Percentiles rank a stretch among this genome's conserved stretches.
These are phyloP conservation scores for Blastobotrys serpentis DNA, from an alignment of 1,139 yeast species.

Conservation along the genomic window DNA sequence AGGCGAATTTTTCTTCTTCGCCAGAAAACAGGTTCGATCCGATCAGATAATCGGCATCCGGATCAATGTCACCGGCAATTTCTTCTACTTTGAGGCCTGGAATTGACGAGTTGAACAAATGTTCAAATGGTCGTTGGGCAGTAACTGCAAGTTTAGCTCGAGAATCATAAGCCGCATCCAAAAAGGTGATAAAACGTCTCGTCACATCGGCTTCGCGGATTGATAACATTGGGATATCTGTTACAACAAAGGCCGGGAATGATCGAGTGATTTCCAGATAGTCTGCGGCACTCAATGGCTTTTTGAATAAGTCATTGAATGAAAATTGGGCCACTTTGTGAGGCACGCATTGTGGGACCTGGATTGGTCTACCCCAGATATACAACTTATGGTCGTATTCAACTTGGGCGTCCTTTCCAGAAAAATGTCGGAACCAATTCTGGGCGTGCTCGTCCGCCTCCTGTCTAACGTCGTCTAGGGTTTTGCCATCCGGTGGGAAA, in stretches of 20 bases:
- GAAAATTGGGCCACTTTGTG: conserved; percentile 87
- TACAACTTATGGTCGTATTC: conserved; percentile 44
- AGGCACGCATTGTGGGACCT: conserved; percentile 72
- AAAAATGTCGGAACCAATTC: conserved; percentile 77
- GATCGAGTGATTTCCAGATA: conserved; percentile 78
- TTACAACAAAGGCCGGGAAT: conserved; percentile 74
- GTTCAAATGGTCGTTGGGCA: conserved; percentile 78
- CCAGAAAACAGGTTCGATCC: conserved; percentile 78
- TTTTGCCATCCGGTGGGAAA: conserved; percentile 48
- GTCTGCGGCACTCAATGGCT: conserved; percentile 93
- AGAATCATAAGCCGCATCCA: conserved; percentile 93
- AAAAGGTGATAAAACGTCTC: conserved; percentile 84
- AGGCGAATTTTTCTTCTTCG: conserved; percentile 95
- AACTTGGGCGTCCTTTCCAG: conserved; percentile 48
- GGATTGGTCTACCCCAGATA: conserved; percentile 86
- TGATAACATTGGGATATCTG: conserved; percentile 87
- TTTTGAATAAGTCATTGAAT: conserved; percentile 80
- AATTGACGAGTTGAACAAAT: conserved; percentile 71
- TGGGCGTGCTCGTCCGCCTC: conserved; percentile 63
- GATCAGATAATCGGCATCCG: conserved; percentile 70
- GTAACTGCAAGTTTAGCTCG: conserved; percentile 87
- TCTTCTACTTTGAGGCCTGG: conserved; percentile 43
- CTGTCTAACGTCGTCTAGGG: conserved; percentile 50
- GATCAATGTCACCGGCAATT: conserved; percentile 65
- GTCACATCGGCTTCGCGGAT: conserved; percentile 77